Evolutionary conservation across 371 early-diverging fungal species (phyloP).

Genomic region (Mortierella sp.): DNA sequence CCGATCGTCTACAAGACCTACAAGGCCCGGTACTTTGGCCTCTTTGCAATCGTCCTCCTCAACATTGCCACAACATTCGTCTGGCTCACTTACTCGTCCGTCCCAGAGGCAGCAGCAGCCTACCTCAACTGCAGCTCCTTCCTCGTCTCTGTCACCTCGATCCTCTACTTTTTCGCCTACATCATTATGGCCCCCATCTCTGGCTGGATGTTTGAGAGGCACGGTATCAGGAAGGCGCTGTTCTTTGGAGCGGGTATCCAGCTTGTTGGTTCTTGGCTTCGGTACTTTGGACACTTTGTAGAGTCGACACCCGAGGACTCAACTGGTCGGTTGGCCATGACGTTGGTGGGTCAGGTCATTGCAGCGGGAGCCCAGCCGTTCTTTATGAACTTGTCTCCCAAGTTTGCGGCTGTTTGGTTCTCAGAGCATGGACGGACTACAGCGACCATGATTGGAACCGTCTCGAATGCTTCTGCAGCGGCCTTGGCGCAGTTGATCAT

Average conservation of each 20-base stretch:
- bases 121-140: conserved; percentile 41
- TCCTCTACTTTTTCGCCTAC: conserved; percentile 65
- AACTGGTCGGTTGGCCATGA: conserved; percentile 59
- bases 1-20: conserved; percentile 29
- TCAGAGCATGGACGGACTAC: conserved; percentile 72
- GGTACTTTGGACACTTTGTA: conserved; percentile 66
- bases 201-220: conserved; percentile 63
- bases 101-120: conserved; percentile 26
- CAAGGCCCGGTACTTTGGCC: conserved; percentile 50
- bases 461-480: conserved; percentile 63
- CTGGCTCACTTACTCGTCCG: conserved; percentile 55
- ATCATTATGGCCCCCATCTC: conserved; percentile 59
- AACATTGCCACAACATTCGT: conserved; percentile 52
- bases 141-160: conserved; percentile 59
- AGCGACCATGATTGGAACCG: conserved; percentile 71
- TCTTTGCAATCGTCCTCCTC: conserved; percentile 53
- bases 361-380: conserved; percentile 73
- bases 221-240: conserved; percentile 63
- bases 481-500: conserved; percentile 69
- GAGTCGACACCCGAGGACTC: conserved; percentile 54
- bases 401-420: conserved; percentile 78
- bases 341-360: conserved; percentile 71
- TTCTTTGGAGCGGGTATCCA: conserved; percentile 63
- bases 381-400: conserved; percentile 70
- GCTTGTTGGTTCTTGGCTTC: conserved; percentile 68